Conservation (phyloP, 495 filamentous ascomycete species). For the Parachaetomium inaequale region DNA sequence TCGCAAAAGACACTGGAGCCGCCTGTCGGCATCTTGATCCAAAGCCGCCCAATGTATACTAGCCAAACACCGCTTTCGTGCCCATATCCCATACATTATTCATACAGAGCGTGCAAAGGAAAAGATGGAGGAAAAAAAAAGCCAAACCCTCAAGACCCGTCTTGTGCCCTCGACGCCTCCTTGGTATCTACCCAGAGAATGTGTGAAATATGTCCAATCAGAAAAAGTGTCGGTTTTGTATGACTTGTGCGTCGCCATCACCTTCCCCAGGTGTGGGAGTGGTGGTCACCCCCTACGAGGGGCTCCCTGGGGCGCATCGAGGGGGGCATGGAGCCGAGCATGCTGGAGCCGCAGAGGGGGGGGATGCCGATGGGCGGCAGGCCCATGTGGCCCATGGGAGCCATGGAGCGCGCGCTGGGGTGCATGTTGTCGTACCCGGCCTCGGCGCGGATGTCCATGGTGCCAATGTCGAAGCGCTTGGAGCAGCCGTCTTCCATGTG, state of each 20-base stretch:
- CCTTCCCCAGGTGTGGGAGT: constrained; percentile 29
- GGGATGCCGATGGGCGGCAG: constrained; percentile 46
- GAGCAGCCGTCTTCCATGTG: constrained; percentile 79
- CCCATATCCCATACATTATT: constrained; percentile 11
- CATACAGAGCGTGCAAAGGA: constrained; percentile 3
- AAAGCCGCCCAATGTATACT: constrained; percentile 1
- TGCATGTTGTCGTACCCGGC: constrained; percentile 33
- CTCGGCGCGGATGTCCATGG: constrained; percentile 44
- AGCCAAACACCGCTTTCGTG: constrained; percentile 1
- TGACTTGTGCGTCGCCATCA: constrained; percentile 16
- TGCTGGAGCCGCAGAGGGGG: constrained; percentile 33
- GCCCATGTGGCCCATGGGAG: constrained; percentile 29
- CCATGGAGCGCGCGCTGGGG: constrained; percentile 23
- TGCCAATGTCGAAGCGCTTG: constrained; percentile 61
- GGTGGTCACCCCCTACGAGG: constrained; percentile 20
- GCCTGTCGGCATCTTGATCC: constrained; percentile 5
- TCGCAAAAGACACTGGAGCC: neutral
- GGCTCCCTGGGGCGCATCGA: constrained; percentile 32
- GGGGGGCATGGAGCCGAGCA: constrained; percentile 38
- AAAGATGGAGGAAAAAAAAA: neutral
- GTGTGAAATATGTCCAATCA: constrained; percentile 14
- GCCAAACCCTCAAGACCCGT: neutral
- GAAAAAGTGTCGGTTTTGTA: constrained; percentile 1
- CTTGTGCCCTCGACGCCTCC: constrained; percentile 10
- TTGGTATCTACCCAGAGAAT: constrained; percentile 21